phyloP scores from a whole-genome alignment of 495 filamentous ascomycete genomes.

The Tirmania nivea region DNA sequence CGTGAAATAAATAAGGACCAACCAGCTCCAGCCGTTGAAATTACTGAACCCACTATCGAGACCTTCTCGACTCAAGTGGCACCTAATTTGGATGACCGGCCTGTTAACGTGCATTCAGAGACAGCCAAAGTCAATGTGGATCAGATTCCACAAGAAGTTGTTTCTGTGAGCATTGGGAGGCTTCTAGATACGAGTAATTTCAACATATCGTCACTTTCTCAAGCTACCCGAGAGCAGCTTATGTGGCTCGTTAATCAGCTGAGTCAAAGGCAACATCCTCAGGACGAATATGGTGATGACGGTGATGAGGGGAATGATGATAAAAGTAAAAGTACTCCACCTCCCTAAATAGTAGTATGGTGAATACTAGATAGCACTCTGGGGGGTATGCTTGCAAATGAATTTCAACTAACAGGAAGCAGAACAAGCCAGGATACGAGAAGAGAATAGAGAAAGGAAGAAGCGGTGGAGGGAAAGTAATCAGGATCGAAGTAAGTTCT shows the following conservation, averaged over 20 bases:
- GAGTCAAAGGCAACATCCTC: background rate
- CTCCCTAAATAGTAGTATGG: too few relatives aligned
- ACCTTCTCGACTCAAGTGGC: background rate
- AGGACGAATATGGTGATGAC: background rate
- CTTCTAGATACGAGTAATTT: background rate
- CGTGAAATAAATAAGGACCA: background rate
- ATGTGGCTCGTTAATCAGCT: background rate
- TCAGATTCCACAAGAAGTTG: background rate
- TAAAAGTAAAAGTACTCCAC: background rate
- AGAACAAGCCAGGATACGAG: constrained; percentile 19
- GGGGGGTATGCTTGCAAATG: background rate
- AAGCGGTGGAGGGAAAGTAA: constrained; percentile 23
- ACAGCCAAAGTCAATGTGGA: background rate
- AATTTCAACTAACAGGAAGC: constrained; percentile 5
- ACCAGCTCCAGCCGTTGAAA: background rate
- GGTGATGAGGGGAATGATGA: background rate
- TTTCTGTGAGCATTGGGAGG: background rate
- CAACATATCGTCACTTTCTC: background rate
- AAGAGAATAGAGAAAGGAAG: constrained; percentile 21
- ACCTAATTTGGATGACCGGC: background rate
- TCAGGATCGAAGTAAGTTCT: constrained; percentile 19
- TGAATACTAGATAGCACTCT: too few relatives aligned
- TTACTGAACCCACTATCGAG: background rate
- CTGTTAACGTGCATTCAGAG: background rate
- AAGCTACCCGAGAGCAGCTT: background rate